phyloP scores from a whole-genome alignment of 2,329 filamentous ascomycete species.

The Lithohypha guttulata region DNA sequence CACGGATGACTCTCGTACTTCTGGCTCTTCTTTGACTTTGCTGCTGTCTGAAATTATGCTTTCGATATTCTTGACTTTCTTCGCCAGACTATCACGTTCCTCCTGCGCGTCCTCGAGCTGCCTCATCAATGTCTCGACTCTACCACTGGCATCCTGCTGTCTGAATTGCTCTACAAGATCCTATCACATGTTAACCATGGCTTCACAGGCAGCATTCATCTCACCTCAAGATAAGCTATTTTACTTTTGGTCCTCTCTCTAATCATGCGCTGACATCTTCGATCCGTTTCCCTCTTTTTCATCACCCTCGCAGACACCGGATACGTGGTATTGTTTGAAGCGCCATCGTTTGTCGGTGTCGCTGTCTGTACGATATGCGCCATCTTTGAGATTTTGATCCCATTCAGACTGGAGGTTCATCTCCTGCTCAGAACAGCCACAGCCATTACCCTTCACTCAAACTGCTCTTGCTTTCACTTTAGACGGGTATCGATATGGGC shows the following conservation, averaged over 20 bases:
- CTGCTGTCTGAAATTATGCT: constrained; percentile 3
- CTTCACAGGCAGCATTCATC: no score
- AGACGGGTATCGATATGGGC: no score
- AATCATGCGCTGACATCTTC: constrained; percentile 21
- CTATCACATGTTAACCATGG: no score
- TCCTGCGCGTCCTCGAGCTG: constrained; percentile 18
- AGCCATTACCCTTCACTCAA: no score
- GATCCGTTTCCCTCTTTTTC: constrained; percentile 22
- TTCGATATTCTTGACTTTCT: constrained; percentile 20
- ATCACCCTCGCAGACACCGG: constrained; percentile 13
- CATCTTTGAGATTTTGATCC: no score
- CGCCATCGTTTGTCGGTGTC: background rate
- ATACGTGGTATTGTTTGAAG: background rate
- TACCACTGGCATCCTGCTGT: constrained; percentile 17
- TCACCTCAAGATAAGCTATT: constrained; percentile 23
- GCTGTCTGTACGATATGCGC: no score
- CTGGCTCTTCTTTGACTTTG: constrained; percentile 5
- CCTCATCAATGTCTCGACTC: constrained; percentile 18
- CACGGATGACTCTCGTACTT: background rate
- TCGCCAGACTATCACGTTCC: constrained; percentile 19
- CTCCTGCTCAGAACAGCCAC: no score
- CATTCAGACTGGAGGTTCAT: no score
- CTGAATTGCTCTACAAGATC: constrained; percentile 19
- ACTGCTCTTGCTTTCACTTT: no score
- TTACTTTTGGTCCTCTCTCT: constrained; percentile 20